Percentiles rank a stretch among this genome's conserved stretches.
Evolutionary conservation across 2,329 filamentous ascomycete genomes (phyloP).

Genomic region (Tolypocladium pustulatum): DNA sequence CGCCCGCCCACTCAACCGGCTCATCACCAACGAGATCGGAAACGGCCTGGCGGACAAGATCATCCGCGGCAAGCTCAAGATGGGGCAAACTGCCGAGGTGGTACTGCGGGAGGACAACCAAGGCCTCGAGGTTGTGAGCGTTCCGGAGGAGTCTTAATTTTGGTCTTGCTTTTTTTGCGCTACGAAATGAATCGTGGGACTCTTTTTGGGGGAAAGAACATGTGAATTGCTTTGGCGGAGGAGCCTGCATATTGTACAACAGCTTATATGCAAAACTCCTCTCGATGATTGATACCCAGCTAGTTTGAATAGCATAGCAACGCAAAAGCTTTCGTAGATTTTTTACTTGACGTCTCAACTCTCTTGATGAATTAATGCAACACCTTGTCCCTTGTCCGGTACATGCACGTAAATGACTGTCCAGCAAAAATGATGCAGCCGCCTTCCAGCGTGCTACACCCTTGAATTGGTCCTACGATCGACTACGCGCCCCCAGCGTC

Average conservation of each 20-base stretch:
- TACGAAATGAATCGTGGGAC: background rate
- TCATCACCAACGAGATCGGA: constrained; percentile 83
- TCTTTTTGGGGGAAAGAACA: background rate
- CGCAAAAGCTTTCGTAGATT: background rate
- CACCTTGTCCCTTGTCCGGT: background rate
- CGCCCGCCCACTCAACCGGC: constrained; percentile 78
- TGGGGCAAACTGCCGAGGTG: constrained; percentile 64
- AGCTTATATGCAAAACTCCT: background rate
- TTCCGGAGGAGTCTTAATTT: constrained; percentile 8
- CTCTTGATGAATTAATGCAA: background rate
- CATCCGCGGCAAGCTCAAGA: constrained; percentile 72
- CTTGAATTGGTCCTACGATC: background rate
- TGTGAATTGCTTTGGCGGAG: background rate
- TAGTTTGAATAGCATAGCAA: background rate
- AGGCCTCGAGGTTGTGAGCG: constrained; percentile 39
- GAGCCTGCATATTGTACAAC: background rate
- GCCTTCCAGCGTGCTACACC: background rate
- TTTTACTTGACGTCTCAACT: background rate
- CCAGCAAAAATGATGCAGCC: background rate
- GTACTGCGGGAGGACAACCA: constrained; percentile 51
- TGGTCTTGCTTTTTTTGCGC: background rate
- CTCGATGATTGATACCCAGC: background rate
- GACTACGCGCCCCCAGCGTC: background rate
- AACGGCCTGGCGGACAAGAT: constrained; percentile 87
- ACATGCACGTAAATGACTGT: background rate